These are phyloP conservation scores for Apiospora saccharicola DNA, from an alignment of 2,329 filamentous ascomycete genomes.

Conservation along the genomic window DNA sequence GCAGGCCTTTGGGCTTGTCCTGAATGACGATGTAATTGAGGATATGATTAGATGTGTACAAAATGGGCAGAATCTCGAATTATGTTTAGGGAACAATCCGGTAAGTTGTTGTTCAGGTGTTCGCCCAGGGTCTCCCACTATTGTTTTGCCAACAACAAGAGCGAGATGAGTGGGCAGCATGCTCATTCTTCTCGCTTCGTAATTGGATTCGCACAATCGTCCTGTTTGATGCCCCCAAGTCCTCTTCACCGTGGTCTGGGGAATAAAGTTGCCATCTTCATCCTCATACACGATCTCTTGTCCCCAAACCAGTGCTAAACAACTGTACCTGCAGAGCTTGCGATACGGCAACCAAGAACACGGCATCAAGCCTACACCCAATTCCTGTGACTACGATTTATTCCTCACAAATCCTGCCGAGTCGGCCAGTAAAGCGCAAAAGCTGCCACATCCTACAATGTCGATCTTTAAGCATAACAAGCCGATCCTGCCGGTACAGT, in stretches of 20 bases:
- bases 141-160: conserved; percentile 3
- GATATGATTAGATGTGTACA: conserved; percentile 68
- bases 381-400: conserved; percentile 61
- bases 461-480: conserved; percentile 56
- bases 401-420: conserved; percentile 62
- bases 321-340: conserved; percentile 53
- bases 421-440: conserved; percentile 53
- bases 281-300: background rate
- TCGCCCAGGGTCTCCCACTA: conserved; percentile 6
- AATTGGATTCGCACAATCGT: background rate
- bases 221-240: conserved; percentile 25
- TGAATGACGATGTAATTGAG: conserved; percentile 65
- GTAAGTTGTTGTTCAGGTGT: conserved; percentile 53
- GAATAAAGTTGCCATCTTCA: background rate
- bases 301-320: conserved; percentile 18
- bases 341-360: conserved; percentile 61
- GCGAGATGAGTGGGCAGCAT: background rate
- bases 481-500: conserved; percentile 28
- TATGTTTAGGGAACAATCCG: conserved; percentile 64
- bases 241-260: background rate
- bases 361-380: conserved; percentile 52
- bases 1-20: conserved; percentile 65
- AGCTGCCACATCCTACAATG: conserved; percentile 58
- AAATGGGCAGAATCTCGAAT: conserved; percentile 62
- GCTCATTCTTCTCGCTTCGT: background rate